Evolutionary conservation across 176 grass and related monocot species (phyloP), one percentile per base, ranked within the genome.

Genomic region (Aegilops longissima): DNA sequence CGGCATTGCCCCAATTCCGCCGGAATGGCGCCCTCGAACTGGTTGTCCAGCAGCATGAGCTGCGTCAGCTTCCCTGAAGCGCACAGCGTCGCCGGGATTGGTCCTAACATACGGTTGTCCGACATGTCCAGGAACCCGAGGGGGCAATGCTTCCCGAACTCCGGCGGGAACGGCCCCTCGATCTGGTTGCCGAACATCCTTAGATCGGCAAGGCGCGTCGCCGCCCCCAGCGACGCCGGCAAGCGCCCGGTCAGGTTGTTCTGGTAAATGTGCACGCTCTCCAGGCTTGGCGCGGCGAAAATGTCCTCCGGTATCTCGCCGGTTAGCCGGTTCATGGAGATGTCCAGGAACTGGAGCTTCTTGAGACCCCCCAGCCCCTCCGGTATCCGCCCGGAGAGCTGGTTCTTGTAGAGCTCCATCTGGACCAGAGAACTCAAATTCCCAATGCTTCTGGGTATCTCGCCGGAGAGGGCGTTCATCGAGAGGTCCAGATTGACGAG

Each of bases 401-500:
- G 47, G 85, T 99, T 99, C 1, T 33, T 25, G 90, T 86, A 99
- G 18, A 94, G 89, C 85, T 99, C 97, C 12, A 99, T 84, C 81
- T 96, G 97, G 76, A 96, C 77, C 52, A 88, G 52, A 34, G 80
- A 88, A 6, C 62, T 84, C 79, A 94, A 79, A 23, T 80, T 82
- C 29, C 84, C 39, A 34, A 99, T 44, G 39, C 80, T 88, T 1
- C 7, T 1, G 1, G 97, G 94, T 18, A 99, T 94, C 69, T 78
- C 75, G 42, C 94, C 97, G 14, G 73, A 64, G 18, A 99, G 77
- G 9, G 5, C 77, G 89, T 99, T 99, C 8, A 64, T 58, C 2
- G 97, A 92, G 44, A 99, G 31, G 92, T 99, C 97, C 49, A 99
- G 61, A 82, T 92, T 85, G 78, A 86, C 59, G 25, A 99, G 89